These are phyloP conservation scores for Xylariomycetidae sp. DNA, from an alignment of 2,329 filamentous ascomycete genomes.

Conservation along the genomic window DNA sequence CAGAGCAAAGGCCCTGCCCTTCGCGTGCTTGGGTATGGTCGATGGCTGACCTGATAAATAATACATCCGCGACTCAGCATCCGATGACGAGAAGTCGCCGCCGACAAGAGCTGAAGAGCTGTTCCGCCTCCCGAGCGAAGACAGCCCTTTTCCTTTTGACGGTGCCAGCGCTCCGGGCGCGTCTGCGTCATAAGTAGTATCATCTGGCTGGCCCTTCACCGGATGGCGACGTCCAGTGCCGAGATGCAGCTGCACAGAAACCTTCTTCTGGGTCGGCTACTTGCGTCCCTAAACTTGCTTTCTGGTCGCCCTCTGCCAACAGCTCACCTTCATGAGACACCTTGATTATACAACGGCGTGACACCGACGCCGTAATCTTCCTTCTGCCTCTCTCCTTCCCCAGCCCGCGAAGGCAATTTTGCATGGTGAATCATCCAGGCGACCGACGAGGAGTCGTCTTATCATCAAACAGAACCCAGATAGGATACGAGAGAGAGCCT, in stretches of 20 bases:
- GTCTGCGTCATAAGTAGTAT: constrained; percentile 10
- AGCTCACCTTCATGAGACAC: not conserved
- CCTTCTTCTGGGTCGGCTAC: constrained; percentile 21
- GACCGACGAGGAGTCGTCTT: not conserved
- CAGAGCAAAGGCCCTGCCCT: not conserved
- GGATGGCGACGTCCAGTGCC: constrained; percentile 12
- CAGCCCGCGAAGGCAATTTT: not conserved
- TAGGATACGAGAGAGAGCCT: too few species aligned
- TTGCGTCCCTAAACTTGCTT: constrained; percentile 14
- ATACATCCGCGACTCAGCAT: not conserved
- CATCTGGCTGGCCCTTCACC: constrained; percentile 9
- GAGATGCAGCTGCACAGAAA: constrained; percentile 22
- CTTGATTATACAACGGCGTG: not conserved
- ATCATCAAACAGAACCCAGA: too few species aligned
- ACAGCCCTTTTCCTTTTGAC: constrained; percentile 4
- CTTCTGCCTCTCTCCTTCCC: not conserved
- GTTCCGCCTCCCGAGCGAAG: not conserved
- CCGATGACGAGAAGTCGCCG: constrained; percentile 1
- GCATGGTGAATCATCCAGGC: not conserved
- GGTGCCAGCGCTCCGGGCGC: constrained; percentile 13
- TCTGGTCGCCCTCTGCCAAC: not conserved
- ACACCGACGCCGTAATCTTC: not conserved
- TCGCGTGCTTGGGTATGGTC: not conserved
- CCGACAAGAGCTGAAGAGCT: constrained; percentile 4
- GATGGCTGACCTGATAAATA: not conserved